Evolutionary conservation across 2,329 filamentous ascomycete genomes (phyloP).

Genomic region (Phoma sp.): DNA sequence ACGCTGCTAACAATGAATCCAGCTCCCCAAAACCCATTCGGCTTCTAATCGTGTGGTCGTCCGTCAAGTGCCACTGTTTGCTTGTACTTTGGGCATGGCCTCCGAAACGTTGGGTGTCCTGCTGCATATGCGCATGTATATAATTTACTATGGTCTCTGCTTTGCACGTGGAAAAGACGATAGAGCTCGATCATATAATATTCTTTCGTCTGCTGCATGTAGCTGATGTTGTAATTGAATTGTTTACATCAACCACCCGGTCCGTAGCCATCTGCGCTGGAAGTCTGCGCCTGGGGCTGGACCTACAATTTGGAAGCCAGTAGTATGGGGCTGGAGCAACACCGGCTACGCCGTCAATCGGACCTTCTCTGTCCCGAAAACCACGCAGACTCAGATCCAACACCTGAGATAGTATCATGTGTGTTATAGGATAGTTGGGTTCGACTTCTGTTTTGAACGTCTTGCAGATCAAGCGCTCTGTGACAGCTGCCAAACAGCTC

Average conservation of each 20-base stretch:
- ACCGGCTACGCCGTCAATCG: background rate
- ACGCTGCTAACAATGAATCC: slow-evolving; percentile 38
- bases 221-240: background rate
- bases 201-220: background rate
- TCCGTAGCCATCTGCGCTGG: background rate
- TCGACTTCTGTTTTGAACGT: background rate
- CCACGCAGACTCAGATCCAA: background rate
- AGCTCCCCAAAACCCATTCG: slow-evolving; percentile 75
- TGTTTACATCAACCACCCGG: background rate
- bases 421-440: too few relatives aligned
- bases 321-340: background rate
- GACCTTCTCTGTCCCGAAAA: slow-evolving; percentile 4
- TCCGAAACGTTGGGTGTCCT: slow-evolving; percentile 3
- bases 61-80: background rate
- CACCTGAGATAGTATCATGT: background rate
- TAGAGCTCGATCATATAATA: slow-evolving; percentile 5
- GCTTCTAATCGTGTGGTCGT: slow-evolving; percentile 57
- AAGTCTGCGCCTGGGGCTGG: background rate
- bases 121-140: slow-evolving; percentile 21
- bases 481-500: slow-evolving; percentile 9
- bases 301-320: slow-evolving; percentile 4
- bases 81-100: background rate
- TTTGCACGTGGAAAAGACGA: background rate
- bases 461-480: background rate
- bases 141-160: slow-evolving; percentile 15